Conservation (phyloP, 23 red algal species). For the Gracilaria vermiculophylla region DNA sequence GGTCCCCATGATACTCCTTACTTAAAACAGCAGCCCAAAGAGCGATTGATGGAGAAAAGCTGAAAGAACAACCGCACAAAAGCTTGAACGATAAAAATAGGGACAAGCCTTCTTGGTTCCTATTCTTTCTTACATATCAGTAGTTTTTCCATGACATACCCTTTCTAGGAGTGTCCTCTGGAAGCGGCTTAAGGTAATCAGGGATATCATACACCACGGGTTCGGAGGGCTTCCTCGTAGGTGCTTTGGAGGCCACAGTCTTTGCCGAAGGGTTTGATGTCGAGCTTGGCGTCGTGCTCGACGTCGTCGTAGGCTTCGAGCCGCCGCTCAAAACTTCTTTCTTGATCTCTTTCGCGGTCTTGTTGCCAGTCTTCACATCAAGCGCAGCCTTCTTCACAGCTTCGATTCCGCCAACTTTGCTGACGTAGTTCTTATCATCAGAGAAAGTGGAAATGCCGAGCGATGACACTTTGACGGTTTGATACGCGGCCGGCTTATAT, state of each 20-base stretch:
- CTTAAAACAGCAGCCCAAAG: too few species aligned
- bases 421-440: slow-evolving; percentile 67
- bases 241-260: neutral
- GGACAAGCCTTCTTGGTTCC: neutral
- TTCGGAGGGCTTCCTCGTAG: neutral
- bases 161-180: slow-evolving; percentile 73
- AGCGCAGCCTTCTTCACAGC: slow-evolving; percentile 59
- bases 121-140: too few species aligned
- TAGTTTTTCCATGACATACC: slow-evolving; percentile 81
- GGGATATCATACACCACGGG: slow-evolving; percentile 50
- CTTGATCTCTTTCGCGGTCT: slow-evolving; percentile 53
- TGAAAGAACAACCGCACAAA: too few species aligned
- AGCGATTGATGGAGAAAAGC: too few species aligned
- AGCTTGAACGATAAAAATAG: neutral
- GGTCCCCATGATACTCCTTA: too few species aligned
- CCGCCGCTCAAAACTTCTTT: slow-evolving; percentile 4
- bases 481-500: slow-evolving; percentile 47
- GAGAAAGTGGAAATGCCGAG: slow-evolving; percentile 70
- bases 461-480: slow-evolving; percentile 50
- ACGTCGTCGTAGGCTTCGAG: too few species aligned
- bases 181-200: slow-evolving; percentile 71
- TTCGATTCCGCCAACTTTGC: slow-evolving; percentile 60
- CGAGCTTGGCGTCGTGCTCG: too few species aligned
- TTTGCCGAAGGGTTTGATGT: too few species aligned
- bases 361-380: slow-evolving; percentile 37